These are phyloP conservation scores for Anethum foeniculum DNA, from an alignment of 140 eudicot species.

Conservation along the genomic window DNA sequence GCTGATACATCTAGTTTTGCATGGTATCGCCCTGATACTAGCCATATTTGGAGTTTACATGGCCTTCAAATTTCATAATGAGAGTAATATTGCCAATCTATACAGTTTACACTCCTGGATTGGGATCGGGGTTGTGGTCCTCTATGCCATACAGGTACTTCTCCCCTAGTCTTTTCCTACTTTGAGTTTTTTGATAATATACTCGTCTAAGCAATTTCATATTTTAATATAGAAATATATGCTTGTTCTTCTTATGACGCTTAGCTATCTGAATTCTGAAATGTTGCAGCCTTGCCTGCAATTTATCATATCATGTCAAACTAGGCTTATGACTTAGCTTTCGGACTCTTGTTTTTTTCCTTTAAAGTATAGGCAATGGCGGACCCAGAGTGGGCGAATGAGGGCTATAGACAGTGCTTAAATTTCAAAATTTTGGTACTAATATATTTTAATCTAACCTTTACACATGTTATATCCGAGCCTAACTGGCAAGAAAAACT, in stretches of 20 bases:
- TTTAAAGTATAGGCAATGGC: background rate
- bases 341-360: background rate
- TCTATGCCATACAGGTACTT: slow-evolving; percentile 80
- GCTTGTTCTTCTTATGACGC: background rate
- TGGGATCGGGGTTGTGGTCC: slow-evolving; percentile 69
- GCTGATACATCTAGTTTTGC: slow-evolving; percentile 74
- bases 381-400: background rate
- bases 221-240: background rate
- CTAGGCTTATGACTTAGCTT: background rate
- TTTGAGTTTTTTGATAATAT: background rate
- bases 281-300: background rate
- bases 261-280: background rate
- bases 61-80: slow-evolving; percentile 89
- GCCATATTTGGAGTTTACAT: slow-evolving; percentile 75
- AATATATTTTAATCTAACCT: background rate
- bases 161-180: background rate
- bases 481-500: background rate
- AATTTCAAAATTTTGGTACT: background rate
- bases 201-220: background rate
- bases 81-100: slow-evolving; percentile 71
- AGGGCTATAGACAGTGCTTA: background rate
- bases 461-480: background rate
- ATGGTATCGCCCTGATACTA: slow-evolving; percentile 70
- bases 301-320: background rate
- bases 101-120: slow-evolving; percentile 99